Percentiles rank a stretch among this genome's conserved stretches.
These are phyloP conservation scores for Aspergillus vadensis DNA, from an alignment of 2,329 filamentous ascomycete genomes.

Conservation along the genomic window DNA sequence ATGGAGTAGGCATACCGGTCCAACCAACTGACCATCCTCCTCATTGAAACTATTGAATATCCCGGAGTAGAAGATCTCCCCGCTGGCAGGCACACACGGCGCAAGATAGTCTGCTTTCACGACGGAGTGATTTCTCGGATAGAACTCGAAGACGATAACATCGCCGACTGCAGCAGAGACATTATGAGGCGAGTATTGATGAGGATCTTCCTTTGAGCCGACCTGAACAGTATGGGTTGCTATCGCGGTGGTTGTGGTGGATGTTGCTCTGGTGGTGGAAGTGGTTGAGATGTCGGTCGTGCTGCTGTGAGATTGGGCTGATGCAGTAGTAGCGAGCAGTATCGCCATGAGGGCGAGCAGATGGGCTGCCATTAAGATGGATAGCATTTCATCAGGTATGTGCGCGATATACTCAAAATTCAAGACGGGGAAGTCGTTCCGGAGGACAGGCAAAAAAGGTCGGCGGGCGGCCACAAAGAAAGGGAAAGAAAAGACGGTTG, in stretches of 20 bases:
- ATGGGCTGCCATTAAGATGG: background rate
- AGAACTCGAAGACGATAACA: slow-evolving; percentile 59
- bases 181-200: slow-evolving; percentile 34
- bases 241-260: slow-evolving; percentile 19
- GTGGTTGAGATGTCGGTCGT: background rate
- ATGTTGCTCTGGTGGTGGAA: slow-evolving; percentile 7
- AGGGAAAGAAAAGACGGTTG: too few relatives aligned
- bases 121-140: slow-evolving; percentile 65
- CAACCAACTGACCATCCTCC: slow-evolving; percentile 45
- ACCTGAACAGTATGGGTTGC: slow-evolving; percentile 39
- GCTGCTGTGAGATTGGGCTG: background rate
- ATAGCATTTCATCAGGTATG: background rate
- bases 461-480: background rate
- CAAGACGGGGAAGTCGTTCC: background rate
- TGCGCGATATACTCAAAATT: background rate
- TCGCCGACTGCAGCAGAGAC: slow-evolving; percentile 37
- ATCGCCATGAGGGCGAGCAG: background rate
- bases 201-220: slow-evolving; percentile 34
- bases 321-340: background rate
- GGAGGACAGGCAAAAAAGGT: background rate
- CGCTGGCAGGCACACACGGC: slow-evolving; percentile 62
- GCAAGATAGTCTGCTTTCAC: slow-evolving; percentile 59
- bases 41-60: slow-evolving; percentile 50
- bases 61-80: slow-evolving; percentile 34
- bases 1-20: slow-evolving; percentile 27